A percentile compares a stretch with the other conserved stretches of the same genome.
Conservation (phyloP, 176 grass and related monocot species). For the Oryza glaberrima region DNA sequence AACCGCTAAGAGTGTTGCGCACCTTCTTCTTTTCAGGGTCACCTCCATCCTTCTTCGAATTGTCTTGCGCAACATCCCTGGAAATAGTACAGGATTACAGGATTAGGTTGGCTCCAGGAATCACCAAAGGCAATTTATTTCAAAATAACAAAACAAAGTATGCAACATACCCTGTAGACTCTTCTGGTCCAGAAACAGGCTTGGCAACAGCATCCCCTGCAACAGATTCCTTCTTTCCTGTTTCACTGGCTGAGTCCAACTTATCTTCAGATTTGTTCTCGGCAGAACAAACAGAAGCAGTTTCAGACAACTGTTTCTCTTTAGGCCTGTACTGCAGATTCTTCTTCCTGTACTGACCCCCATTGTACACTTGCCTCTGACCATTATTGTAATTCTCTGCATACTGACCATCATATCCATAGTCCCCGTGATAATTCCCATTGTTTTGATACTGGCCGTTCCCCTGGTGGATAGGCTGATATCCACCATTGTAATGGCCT, state of each 20-base stretch:
- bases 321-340: conserved; percentile 16
- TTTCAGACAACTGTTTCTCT: conserved; percentile 7
- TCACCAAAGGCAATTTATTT: background rate
- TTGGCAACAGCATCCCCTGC: background rate
- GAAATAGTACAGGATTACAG: background rate
- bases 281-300: conserved; percentile 23
- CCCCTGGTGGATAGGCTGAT: background rate
- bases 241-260: background rate
- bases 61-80: conserved; percentile 21
- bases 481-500: background rate
- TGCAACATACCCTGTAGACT: background rate
- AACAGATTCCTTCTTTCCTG: background rate
- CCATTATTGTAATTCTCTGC: background rate
- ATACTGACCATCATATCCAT: background rate
- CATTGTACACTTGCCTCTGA: background rate
- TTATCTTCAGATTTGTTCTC: conserved; percentile 32
- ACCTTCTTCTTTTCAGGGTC: background rate
- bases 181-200: conserved; percentile 33
- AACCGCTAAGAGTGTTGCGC: conserved; percentile 18
- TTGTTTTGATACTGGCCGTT: background rate
- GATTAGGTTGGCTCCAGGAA: background rate
- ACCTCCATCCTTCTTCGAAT: background rate
- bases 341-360: background rate
- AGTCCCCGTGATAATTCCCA: no score
- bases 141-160: background rate